Evolutionary conservation across 2,329 filamentous ascomycete genomes (phyloP).

Genomic region (Microcyclosporella mali): DNA sequence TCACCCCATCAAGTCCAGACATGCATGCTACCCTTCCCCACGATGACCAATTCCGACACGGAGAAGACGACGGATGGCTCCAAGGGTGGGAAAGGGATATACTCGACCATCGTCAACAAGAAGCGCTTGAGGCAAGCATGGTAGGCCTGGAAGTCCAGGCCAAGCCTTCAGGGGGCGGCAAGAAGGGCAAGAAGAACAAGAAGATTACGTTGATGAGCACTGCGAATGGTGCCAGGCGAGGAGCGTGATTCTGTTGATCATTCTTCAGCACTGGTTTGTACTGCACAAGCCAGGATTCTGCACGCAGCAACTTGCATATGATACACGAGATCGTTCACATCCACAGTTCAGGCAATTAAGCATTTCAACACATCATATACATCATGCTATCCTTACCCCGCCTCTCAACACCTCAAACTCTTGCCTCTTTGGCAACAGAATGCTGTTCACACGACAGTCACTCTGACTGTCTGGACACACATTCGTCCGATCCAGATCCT

Average conservation of each 20-base stretch:
- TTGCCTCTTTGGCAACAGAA: constrained; percentile 4
- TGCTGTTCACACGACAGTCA: constrained; percentile 32
- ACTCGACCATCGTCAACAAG: constrained; percentile 55
- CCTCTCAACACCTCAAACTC: background rate
- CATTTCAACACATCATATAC: background rate
- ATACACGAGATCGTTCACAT: background rate
- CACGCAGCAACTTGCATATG: background rate
- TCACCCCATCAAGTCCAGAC: constrained; percentile 55
- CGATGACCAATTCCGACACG: constrained; percentile 31
- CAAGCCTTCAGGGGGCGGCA: constrained; percentile 40
- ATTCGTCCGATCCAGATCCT: constrained; percentile 50
- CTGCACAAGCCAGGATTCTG: background rate
- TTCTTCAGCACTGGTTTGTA: too few relatives aligned
- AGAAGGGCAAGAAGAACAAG: constrained; percentile 60
- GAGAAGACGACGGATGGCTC: constrained; percentile 74
- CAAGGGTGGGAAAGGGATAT: constrained; percentile 77
- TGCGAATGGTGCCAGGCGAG: constrained; percentile 33
- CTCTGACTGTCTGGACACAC: constrained; percentile 51
- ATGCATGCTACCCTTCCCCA: constrained; percentile 39
- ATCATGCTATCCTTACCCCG: too few relatives aligned
- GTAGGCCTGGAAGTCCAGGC: constrained; percentile 24
- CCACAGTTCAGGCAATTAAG: too few relatives aligned
- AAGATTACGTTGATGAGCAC: constrained; percentile 66
- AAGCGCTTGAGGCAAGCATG: constrained; percentile 14
- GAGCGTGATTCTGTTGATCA: constrained; percentile 11